Base-by-base conservation (phyloP, 441 rosid genomes). In the Melastoma candidum region DNA sequence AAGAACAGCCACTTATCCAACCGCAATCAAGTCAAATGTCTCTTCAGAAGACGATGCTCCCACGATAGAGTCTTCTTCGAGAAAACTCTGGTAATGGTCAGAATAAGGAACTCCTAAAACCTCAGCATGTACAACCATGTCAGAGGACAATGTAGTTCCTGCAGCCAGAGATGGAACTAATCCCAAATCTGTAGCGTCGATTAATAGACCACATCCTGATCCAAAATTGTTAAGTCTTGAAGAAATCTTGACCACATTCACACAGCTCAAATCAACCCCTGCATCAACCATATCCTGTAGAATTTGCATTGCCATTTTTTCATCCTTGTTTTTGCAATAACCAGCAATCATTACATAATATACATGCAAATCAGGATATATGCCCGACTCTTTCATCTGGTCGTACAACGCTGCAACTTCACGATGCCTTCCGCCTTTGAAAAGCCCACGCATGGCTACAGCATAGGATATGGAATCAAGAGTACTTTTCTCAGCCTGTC, bases 391-490 rank as follows among this genome's bases (percentile, higher is more conserved):
- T 59, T 66, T 82, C 95, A 87, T 87, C 46, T 74, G 67, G 12
- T 50, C 9, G 57, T 68, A 74, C 58, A 82, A 24, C 53, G 68
- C 51, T 60, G 36, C 68, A 46, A 82, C 93, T 70, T 84, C 90
- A 56, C 56, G 69, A 26, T 61, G 57, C 65, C 83, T 77, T 48
- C 81, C 77, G 9, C 61, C 64, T 60, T 56, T 67, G 48, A 84
- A 67, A 65, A 84, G 87, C 13, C 87, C 90, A 65, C 52, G 49
- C 4, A 84, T 80, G 29, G 77, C 89, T 56, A 74, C 81, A 43
- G 83, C 73, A 63, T 75, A 84, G 44, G 87, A 73, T 45, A 81
- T 79, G 59, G 60, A 80, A 72, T 87, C 95, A 48, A 79, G 60
- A 43, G 75, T 66, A 59, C 63, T 66, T 50, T 74, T 72, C 66